Evolutionary conservation across 345 rosid species (phyloP), one percentile per base, ranked within the genome.

Genomic region (Pugionium cornutum): DNA sequence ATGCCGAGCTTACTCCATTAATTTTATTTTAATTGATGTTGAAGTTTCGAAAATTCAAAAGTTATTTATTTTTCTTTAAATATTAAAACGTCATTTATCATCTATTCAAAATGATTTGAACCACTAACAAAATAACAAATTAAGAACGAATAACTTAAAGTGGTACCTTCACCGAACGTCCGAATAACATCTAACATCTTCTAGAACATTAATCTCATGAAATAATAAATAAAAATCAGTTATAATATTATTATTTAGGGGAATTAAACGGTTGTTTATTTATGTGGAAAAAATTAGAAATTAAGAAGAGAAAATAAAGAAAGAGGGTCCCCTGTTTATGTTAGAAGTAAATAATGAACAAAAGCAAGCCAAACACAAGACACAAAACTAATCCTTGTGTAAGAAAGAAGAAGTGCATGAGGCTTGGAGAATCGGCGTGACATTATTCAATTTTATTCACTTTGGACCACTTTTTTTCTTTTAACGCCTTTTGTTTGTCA

Each of bases 401-500:
- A 60, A 59, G 62, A 66, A n/a, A 54, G 28, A 33, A 58, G 65
- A 58, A 66, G 63, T 73, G 77, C 62, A 66, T 73, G 64, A 61
- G 77, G 63, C 41, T 67, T 28, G 68, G 64, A 67, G 68, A 67
- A 67, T 74, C 68, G 73, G 77, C 73, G 77, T 74, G 77, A 74
- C 68, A 74, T 61, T 74, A 74, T 74, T 74, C 64, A 74, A 74
- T 74, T 56, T 74, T 61, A 53, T 67, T 73, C 68, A 73, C 74
- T 74, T 74, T 74, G 77, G 77, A 74, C 77, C 77, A 74, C 77
- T 56, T 62, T 63, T 55, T 63, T 18, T 18, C 18, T 62, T 67
- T 74, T 74, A 66, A 73, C 76, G 66, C 71, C 67, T 75, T 75
- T 68, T 63, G 67, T 75, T 68, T 55, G 70, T 68, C 74, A 67